Evolutionary conservation across 345 rosid species (phyloP).

Genomic region (Citrus sp.): DNA sequence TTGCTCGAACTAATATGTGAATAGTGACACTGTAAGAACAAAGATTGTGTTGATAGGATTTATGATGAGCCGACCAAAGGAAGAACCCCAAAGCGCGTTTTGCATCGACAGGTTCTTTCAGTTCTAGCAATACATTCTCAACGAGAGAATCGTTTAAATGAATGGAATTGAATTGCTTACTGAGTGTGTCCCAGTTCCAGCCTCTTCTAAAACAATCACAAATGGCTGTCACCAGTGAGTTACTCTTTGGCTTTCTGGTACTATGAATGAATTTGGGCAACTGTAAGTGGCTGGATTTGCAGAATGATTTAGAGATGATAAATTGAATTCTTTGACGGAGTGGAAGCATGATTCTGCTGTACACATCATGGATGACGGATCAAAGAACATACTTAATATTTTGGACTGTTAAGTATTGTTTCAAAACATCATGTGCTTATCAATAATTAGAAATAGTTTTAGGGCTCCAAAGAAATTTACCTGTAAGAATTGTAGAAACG

Average conservation of each 20-base stretch:
- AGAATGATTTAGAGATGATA: neutral
- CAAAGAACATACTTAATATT: too few relatives aligned
- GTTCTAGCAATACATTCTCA: slow-evolving; percentile 46
- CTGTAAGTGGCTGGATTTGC: neutral
- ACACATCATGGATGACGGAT: too few relatives aligned
- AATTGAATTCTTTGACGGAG: neutral
- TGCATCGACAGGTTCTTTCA: slow-evolving; percentile 61
- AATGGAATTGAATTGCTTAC: slow-evolving; percentile 30
- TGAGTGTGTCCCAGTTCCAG: slow-evolving; percentile 58
- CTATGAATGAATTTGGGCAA: slow-evolving; percentile 2
- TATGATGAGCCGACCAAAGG: slow-evolving; percentile 62
- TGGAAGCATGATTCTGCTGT: neutral
- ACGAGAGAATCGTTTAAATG: slow-evolving; percentile 39
- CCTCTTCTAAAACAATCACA: slow-evolving; percentile 36
- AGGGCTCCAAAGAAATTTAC: neutral
- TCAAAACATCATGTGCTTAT: too few relatives aligned
- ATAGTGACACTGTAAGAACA: slow-evolving; percentile 51
- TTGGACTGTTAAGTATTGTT: too few relatives aligned
- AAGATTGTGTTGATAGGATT: slow-evolving; percentile 42
- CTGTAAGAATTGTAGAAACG: neutral
- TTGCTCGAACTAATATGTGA: slow-evolving; percentile 55
- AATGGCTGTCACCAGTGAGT: slow-evolving; percentile 24
- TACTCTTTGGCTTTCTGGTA: slow-evolving; percentile 6
- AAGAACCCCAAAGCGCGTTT: slow-evolving; percentile 69
- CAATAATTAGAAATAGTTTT: too few relatives aligned